phyloP scores from a whole-genome alignment of 441 rosid species.

The Populus hybrid region DNA sequence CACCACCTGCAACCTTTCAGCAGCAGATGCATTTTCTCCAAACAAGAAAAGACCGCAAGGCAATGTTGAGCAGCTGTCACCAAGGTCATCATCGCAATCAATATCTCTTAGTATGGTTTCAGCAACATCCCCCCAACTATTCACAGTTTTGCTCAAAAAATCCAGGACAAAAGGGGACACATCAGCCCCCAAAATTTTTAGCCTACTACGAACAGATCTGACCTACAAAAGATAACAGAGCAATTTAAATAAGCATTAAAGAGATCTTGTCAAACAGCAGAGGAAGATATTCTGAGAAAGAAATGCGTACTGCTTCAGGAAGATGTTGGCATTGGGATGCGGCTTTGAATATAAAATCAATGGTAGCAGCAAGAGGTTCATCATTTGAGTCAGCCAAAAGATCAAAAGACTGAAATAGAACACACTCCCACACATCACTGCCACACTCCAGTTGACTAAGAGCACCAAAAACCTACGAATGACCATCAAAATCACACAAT shows the following conservation, averaged over 20 bases:
- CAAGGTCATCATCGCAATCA: conserved; percentile 64
- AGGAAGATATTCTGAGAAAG: conserved; percentile 11
- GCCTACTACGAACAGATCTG: conserved; percentile 77
- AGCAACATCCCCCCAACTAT: conserved; percentile 90
- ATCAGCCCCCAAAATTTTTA: conserved; percentile 74
- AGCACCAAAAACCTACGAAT: conserved; percentile 77
- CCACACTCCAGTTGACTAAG: conserved; percentile 88
- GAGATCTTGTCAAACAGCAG: conserved; percentile 3
- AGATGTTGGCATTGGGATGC: conserved; percentile 91
- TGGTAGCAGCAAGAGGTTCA: conserved; percentile 76
- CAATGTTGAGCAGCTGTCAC: conserved; percentile 44
- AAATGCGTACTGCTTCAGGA: conserved; percentile 79
- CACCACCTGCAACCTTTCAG: conserved; percentile 48
- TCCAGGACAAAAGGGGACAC: conserved; percentile 85
- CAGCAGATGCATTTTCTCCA: conserved; percentile 61
- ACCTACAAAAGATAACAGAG: conserved; percentile 50
- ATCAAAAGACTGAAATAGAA: conserved; percentile 68
- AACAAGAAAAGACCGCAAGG: conserved; percentile 58
- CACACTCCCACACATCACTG: conserved; percentile 81
- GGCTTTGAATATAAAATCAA: conserved; percentile 85
- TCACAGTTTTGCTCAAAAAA: conserved; percentile 80
- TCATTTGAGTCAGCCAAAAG: conserved; percentile 70
- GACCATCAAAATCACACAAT: conserved; percentile 9
- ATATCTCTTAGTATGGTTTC: conserved; percentile 80
- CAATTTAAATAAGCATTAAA: conserved; percentile 16